These are phyloP conservation scores for Rhododendron williamsianum DNA, from an alignment of 148 eudicot species.

Conservation along the genomic window DNA sequence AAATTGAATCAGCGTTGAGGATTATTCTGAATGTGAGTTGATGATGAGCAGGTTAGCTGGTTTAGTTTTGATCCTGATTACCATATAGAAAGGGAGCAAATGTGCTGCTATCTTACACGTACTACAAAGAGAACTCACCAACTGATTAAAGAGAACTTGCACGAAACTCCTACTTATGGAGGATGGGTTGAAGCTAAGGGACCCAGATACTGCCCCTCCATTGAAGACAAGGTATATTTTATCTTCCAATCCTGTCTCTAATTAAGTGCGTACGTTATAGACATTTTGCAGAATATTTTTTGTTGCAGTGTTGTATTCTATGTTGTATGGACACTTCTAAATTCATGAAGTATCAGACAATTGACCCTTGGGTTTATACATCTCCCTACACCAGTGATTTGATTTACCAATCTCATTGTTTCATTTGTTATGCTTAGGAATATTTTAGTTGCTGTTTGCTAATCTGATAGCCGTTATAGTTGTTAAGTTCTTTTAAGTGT, in stretches of 20 bases:
- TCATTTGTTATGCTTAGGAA: neutral
- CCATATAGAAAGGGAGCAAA: constrained; percentile 83
- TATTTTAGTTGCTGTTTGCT: neutral
- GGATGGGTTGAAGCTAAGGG: constrained; percentile 99
- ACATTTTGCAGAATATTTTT: neutral
- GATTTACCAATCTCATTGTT: neutral
- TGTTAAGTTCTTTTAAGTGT: neutral
- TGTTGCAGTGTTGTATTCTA: neutral
- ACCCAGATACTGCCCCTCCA: constrained; percentile 98
- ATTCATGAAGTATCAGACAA: neutral
- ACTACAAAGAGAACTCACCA: constrained; percentile 87
- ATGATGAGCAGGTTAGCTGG: constrained; percentile 79
- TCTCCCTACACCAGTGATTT: too few species aligned
- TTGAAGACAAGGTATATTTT: constrained; percentile 85
- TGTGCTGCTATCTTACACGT: constrained; percentile 98
- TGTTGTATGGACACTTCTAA: neutral
- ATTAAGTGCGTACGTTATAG: neutral
- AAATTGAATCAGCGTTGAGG: neutral
- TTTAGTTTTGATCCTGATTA: constrained; percentile 91
- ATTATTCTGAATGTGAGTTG: constrained; percentile 20
- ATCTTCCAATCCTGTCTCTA: neutral
- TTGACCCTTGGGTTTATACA: neutral
- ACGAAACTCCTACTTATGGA: constrained; percentile 99
- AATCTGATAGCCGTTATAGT: neutral
- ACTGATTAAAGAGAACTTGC: constrained; percentile 85